Evolutionary conservation across 2,329 filamentous ascomycete genomes (phyloP).

Genomic region (Alternaria brassicae): DNA sequence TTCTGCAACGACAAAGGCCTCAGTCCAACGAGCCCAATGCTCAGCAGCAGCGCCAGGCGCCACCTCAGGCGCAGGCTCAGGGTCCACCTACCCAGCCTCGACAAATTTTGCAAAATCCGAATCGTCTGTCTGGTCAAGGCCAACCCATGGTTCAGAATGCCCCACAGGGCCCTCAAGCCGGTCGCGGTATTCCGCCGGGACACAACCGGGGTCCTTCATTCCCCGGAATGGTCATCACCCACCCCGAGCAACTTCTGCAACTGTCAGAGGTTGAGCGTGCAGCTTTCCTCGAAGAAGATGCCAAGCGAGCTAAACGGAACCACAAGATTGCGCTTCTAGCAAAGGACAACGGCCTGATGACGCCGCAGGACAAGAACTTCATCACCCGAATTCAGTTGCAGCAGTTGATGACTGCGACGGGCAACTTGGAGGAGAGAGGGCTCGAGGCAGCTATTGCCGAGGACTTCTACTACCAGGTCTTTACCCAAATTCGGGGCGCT

Average conservation of each 20-base stretch:
- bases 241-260: conserved; percentile 76
- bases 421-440: conserved; percentile 80
- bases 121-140: conserved; percentile 61
- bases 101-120: conserved; percentile 82
- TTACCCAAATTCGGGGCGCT: conserved; percentile 89
- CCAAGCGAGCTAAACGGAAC: conserved; percentile 93
- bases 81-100: conserved; percentile 61
- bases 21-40: conserved; percentile 26
- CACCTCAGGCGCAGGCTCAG: conserved; percentile 49
- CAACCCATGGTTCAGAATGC: conserved; percentile 47
- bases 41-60: conserved; percentile 37
- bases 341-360: conserved; percentile 97
- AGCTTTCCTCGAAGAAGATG: conserved; percentile 86
- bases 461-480: conserved; percentile 99
- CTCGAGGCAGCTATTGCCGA: conserved; percentile 83
- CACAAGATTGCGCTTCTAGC: conserved; percentile 96
- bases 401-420: conserved; percentile 91
- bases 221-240: conserved; percentile 63
- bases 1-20: conserved; percentile 47
- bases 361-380: conserved; percentile 98
- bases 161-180: conserved; percentile 34
- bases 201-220: conserved; percentile 59
- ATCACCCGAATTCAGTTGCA: conserved; percentile 97
- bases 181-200: conserved; percentile 43
- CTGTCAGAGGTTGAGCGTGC: conserved; percentile 85